Conservation (phyloP, 768 basidiomycete genomes). For the Postia placenta region DNA sequence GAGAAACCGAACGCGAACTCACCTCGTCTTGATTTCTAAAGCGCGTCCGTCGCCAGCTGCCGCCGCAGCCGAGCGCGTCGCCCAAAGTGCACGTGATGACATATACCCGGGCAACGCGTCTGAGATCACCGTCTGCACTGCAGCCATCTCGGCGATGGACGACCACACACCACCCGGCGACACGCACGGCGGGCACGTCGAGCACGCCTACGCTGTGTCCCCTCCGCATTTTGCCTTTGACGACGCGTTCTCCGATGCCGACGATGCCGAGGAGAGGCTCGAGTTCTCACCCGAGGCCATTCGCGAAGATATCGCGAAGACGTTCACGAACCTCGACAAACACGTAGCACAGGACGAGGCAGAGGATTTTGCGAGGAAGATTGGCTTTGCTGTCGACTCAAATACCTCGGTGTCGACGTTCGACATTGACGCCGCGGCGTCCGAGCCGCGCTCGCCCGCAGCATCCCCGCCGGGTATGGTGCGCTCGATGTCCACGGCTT, state of each 20-base stretch:
- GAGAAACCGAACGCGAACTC: too few relatives aligned
- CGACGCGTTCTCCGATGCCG: constrained; percentile 63
- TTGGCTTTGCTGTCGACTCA: constrained; percentile 26
- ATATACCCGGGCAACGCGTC: too few relatives aligned
- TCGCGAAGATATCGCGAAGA: constrained; percentile 54
- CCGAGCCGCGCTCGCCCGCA: constrained; percentile 9
- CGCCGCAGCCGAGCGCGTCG: neutral
- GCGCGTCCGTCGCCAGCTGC: too few relatives aligned
- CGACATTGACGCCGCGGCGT: constrained; percentile 37
- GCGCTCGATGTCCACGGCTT: constrained; percentile 9
- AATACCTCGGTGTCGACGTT: constrained; percentile 55
- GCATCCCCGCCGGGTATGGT: constrained; percentile 19
- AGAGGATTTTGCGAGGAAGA: constrained; percentile 23
- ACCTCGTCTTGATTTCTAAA: too few relatives aligned
- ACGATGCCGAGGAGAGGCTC: constrained; percentile 41
- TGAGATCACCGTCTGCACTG: neutral
- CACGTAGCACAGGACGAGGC: constrained; percentile 27
- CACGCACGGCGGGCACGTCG: neutral
- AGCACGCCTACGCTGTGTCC: neutral
- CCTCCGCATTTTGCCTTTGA: constrained; percentile 28
- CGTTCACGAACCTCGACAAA: constrained; percentile 31
- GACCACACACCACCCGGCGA: neutral
- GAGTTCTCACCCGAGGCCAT: constrained; percentile 58
- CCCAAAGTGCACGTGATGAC: neutral
- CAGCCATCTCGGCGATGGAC: neutral